Percentiles rank a stretch among this genome's conserved stretches.
phyloP scores from a whole-genome alignment of 352 stramenopile genomes.

The Elongisporangium senticosum region DNA sequence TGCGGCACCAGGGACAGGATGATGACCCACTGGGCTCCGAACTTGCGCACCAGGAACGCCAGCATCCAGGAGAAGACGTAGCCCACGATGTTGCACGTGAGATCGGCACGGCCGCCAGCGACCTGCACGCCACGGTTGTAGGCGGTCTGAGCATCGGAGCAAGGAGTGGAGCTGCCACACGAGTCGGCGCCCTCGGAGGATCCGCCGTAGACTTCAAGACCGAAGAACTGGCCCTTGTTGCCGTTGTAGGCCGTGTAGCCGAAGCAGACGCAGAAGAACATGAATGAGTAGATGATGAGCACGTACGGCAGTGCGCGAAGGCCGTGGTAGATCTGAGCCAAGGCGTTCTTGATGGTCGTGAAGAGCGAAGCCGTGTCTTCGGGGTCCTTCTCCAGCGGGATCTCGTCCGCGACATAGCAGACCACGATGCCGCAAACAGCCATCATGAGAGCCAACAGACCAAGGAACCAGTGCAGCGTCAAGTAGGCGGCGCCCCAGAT shows the following conservation, averaged over 20 bases:
- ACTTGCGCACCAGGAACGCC: constrained; percentile 31
- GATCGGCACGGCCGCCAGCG: constrained; percentile 29
- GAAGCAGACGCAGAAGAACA: constrained; percentile 21
- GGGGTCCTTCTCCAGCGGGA: constrained; percentile 22
- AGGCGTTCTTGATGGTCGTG: constrained; percentile 12
- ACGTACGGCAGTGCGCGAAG: constrained; percentile 10
- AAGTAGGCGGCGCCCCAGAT: constrained; percentile 18
- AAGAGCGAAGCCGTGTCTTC: constrained; percentile 15
- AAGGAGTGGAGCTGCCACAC: constrained; percentile 19
- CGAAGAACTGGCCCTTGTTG: constrained; percentile 27
- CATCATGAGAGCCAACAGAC: constrained; percentile 30
- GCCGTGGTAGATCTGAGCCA: constrained; percentile 15
- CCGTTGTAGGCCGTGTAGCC: constrained; percentile 28
- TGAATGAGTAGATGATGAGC: constrained; percentile 15
- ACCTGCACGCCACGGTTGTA: constrained; percentile 48
- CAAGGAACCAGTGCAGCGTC: constrained; percentile 18
- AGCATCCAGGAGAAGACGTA: constrained; percentile 39
- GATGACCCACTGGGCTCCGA: constrained; percentile 43
- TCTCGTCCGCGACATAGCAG: constrained; percentile 29
- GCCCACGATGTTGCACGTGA: constrained; percentile 37
- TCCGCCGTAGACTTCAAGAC: constrained; percentile 37
- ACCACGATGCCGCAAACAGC: constrained; percentile 27
- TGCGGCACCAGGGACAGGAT: constrained; percentile 33
- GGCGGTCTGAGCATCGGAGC: constrained; percentile 19
- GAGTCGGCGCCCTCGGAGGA: constrained; percentile 25